Conservation (phyloP, 2,329 filamentous ascomycete species). For the Cordyceps farinosa region DNA sequence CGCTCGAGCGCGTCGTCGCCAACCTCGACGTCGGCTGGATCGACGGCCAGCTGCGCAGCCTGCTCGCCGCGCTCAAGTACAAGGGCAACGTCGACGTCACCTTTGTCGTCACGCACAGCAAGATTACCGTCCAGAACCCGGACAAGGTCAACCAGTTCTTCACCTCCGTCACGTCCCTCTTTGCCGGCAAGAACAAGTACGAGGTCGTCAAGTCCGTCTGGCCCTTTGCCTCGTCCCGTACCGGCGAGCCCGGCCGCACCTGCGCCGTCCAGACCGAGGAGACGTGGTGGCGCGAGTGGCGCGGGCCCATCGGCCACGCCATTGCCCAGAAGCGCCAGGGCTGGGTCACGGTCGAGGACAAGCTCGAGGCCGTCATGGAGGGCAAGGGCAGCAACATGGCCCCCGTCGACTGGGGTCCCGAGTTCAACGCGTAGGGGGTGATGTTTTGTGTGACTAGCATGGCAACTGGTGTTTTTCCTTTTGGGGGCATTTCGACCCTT, state of each 20-base stretch:
- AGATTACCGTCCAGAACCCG: slow-evolving; percentile 48
- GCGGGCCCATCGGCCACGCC: slow-evolving; percentile 38
- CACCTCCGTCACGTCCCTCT: slow-evolving; percentile 48
- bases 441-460: not conserved
- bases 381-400: slow-evolving; percentile 36
- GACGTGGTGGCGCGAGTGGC: slow-evolving; percentile 49
- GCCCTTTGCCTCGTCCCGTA: slow-evolving; percentile 52
- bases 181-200: slow-evolving; percentile 51
- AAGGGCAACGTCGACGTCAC: slow-evolving; percentile 46
- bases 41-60: slow-evolving; percentile 50
- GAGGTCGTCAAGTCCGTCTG: slow-evolving; percentile 55
- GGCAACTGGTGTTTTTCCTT: not conserved
- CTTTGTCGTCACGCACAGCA: slow-evolving; percentile 48
- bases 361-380: slow-evolving; percentile 51
- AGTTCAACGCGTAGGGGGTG: slow-evolving; percentile 20
- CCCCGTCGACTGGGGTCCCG: slow-evolving; percentile 44
- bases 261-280: slow-evolving; percentile 55
- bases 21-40: slow-evolving; percentile 55
- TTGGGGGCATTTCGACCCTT: not conserved
- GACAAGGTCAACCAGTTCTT: slow-evolving; percentile 54
- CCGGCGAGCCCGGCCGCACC: slow-evolving; percentile 40
- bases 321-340: slow-evolving; percentile 40
- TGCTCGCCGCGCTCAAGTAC: slow-evolving; percentile 49
- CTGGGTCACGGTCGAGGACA: slow-evolving; percentile 50
- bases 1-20: slow-evolving; percentile 48